phyloP scores from a whole-genome alignment of 2,329 filamentous ascomycete species.

The Xylaria sp. region DNA sequence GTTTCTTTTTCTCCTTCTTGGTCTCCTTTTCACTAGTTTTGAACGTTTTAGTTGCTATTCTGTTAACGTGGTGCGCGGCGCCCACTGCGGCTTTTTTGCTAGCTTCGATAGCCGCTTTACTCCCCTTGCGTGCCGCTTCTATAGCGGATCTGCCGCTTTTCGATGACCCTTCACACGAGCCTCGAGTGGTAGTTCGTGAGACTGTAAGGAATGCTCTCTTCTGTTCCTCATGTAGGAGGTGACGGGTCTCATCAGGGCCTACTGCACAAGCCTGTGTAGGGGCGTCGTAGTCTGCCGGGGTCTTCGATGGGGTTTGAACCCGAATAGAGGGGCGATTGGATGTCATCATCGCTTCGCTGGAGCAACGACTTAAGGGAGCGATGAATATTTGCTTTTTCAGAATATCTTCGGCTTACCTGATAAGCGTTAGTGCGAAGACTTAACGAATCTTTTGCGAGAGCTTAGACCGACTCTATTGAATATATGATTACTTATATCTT shows the following conservation, averaged over 20 bases:
- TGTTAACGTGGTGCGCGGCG: constrained; percentile 3
- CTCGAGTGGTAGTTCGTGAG: background rate
- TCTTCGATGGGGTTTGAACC: constrained; percentile 6
- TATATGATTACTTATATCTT: constrained; percentile 5
- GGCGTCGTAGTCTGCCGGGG: constrained; percentile 18
- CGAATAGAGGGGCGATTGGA: background rate
- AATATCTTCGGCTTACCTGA: background rate
- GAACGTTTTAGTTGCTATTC: background rate
- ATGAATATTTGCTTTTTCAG: background rate
- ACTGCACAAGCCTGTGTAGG: constrained; percentile 24
- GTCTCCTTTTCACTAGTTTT: background rate
- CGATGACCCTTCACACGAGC: background rate
- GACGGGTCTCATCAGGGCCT: constrained; percentile 5
- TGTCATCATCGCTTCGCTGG: constrained; percentile 14
- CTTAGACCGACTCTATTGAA: background rate
- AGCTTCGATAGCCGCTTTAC: constrained; percentile 8
- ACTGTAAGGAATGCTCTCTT: background rate
- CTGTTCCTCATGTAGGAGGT: constrained; percentile 29
- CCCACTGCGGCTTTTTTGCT: constrained; percentile 12
- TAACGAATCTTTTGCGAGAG: background rate
- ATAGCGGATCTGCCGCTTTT: constrained; percentile 23
- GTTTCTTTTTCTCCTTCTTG: background rate
- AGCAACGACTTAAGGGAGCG: background rate
- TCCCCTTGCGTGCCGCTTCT: background rate
- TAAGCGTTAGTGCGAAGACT: background rate